Conservation (phyloP, 148 eudicot species). For the Nyssa sinensis region DNA sequence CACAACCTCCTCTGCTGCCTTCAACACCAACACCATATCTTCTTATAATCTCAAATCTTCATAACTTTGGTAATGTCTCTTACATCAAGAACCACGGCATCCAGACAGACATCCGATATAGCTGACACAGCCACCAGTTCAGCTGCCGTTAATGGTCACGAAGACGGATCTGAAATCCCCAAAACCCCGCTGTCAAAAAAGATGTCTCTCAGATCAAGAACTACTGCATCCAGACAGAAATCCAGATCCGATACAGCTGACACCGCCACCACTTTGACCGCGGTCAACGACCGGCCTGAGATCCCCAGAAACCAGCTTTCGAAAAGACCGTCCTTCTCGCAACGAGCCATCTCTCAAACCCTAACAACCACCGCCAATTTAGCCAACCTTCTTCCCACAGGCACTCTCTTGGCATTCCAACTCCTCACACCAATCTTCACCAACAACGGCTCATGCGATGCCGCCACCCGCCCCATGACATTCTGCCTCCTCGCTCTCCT, state of each 20-base stretch:
- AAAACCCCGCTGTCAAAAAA: background rate
- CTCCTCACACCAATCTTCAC: slow-evolving; percentile 38
- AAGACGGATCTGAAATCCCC: no score
- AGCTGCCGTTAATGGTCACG: no score
- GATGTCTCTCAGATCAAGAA: slow-evolving; percentile 35
- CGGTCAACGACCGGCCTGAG: background rate
- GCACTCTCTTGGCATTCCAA: slow-evolving; percentile 39
- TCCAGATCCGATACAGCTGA: background rate
- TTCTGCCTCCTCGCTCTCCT: slow-evolving; percentile 24
- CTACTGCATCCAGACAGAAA: slow-evolving; percentile 14
- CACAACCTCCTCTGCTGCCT: no score
- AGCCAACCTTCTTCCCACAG: slow-evolving; percentile 48
- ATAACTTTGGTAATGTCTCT: no score
- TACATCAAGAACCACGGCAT: no score
- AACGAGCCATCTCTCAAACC: slow-evolving; percentile 23
- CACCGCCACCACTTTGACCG: background rate
- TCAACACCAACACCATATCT: background rate
- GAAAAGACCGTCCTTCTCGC: slow-evolving; percentile 14
- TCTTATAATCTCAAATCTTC: no score
- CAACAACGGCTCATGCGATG: slow-evolving; percentile 37
- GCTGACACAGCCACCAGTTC: no score
- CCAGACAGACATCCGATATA: no score
- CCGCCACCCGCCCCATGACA: slow-evolving; percentile 30
- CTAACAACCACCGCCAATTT: slow-evolving; percentile 34
- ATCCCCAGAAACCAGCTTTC: slow-evolving; percentile 7